Conservation (phyloP, 345 rosid genomes). For the Barbarea vulgaris region DNA sequence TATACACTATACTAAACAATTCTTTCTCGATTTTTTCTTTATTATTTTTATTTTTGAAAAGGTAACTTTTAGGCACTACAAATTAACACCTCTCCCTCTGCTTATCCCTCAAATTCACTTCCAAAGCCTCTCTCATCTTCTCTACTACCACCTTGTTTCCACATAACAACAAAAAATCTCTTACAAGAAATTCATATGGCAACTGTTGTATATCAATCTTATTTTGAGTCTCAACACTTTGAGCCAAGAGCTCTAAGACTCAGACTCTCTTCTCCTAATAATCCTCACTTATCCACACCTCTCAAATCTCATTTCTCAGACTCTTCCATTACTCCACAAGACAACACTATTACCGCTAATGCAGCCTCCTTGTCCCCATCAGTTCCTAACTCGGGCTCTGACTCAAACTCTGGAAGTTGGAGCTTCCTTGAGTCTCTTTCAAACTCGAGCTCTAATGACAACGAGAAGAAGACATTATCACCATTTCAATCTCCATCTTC, state of each 20-base stretch:
- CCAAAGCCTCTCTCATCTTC: constrained; percentile 29
- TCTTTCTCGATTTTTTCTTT: constrained; percentile 11
- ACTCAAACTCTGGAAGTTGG: constrained; percentile 49
- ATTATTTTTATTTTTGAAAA: neutral
- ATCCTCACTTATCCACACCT: constrained; percentile 40
- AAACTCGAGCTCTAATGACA: constrained; percentile 26
- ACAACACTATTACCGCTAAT: constrained; percentile 9
- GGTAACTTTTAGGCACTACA: constrained; percentile 41
- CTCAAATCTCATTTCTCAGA: constrained; percentile 42
- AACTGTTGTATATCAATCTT: constrained; percentile 65
- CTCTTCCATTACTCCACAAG: constrained; percentile 38
- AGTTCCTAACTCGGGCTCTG: constrained; percentile 37
- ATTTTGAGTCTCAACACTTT: constrained; percentile 55
- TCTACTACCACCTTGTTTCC: constrained; percentile 24
- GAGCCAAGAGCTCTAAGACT: constrained; percentile 66
- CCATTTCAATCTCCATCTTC: constrained; percentile 49
- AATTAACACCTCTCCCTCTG: constrained; percentile 34
- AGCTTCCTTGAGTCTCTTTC: constrained; percentile 57
- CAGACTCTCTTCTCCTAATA: constrained; percentile 53
- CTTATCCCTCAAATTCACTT: constrained; percentile 46
- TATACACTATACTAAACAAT: constrained; percentile 25
- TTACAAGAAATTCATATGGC: constrained; percentile 50
- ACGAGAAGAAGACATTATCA: constrained; percentile 26
- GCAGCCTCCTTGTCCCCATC: constrained; percentile 38
- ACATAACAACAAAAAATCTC: constrained; percentile 9